Evolutionary conservation across 2,329 filamentous ascomycete species (phyloP), one percentile per base, ranked within the genome.

Genomic region (Lecanoromycetidae sp.): DNA sequence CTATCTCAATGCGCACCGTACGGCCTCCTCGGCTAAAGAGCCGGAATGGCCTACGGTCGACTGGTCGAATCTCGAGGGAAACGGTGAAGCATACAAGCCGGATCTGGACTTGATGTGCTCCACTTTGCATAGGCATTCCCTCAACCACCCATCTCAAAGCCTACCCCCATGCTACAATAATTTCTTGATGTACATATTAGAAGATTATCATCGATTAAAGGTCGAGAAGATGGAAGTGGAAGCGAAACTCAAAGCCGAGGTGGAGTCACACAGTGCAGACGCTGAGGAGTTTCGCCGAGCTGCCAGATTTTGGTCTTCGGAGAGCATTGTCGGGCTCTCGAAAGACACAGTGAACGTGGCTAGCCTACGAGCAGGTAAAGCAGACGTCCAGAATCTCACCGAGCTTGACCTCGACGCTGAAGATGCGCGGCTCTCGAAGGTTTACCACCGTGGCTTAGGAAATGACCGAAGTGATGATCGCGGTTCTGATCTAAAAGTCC

Each of bases 101-200:
- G 29, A 49, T 17, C 35, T 22, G 25, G 41, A 45, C 12, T 36
- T 17, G 3, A 49, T 49, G 47, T 42, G 34, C 35, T 25, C 19
- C 15, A 46, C 34, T 9, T 22, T 49, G 9, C 42, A 8, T n/a
- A 26, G 15, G 12, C 25, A 41, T 8, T 5, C 46, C 13, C 35
- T 49, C 19, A 32, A 19, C 23, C 27, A 35, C 13, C 47, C 41
- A 15, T 32, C 47, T n/a, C 29, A 23, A 6, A 42, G 19, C 25
- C 17, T 49, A 19, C 47, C 42, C n/a, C 34, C 41, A n/a, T 35
- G 46, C 6, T 36, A 46, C 26, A 49, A 49, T 27, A 46, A 27
- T n/a, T 36, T 49, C 20, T 7, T 49, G 19, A n/a, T 49, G 34
- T 35, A 49, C 30, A 13, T 49, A 8, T 20, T 49, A 5, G 47